Evolutionary conservation across 352 stramenopile genomes (phyloP).

Genomic region (Albugo candida): DNA sequence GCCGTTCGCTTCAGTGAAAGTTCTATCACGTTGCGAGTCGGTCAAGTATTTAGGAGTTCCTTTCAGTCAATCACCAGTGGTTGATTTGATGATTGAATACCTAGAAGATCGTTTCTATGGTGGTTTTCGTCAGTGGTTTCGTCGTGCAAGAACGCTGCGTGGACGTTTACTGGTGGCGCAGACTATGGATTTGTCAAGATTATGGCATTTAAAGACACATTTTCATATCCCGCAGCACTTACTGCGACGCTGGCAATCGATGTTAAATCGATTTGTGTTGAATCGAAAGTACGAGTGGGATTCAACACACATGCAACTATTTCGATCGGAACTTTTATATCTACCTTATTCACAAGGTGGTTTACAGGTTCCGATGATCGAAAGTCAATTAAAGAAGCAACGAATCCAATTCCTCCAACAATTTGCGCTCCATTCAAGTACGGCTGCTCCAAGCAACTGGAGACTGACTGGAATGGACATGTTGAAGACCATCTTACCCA

Average conservation of each 20-base stretch:
- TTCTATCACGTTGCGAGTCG: slow-evolving; percentile 2
- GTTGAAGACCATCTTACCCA: slow-evolving; percentile 1
- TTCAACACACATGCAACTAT: slow-evolving; percentile 2
- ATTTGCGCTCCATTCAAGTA: background rate
- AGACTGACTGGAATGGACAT: background rate
- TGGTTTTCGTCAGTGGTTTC: slow-evolving; percentile 7
- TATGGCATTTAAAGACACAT: slow-evolving; percentile 5
- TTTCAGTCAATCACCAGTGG: slow-evolving; percentile 5
- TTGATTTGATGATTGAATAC: slow-evolving; percentile 2
- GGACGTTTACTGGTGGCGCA: slow-evolving; percentile 3
- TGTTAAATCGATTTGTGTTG: slow-evolving; percentile 7
- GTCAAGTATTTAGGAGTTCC: slow-evolving; percentile 7
- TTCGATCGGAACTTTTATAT: slow-evolving; percentile 4
- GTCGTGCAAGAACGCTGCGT: slow-evolving; percentile 3
- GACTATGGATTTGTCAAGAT: slow-evolving; percentile 4
- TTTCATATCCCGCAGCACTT: background rate
- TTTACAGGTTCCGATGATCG: slow-evolving; percentile 2
- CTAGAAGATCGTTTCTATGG: slow-evolving; percentile 8
- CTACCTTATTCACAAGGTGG: slow-evolving; percentile 2
- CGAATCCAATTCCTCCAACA: slow-evolving; percentile 2
- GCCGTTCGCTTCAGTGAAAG: slow-evolving; percentile 1
- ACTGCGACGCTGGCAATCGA: background rate
- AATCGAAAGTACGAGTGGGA: slow-evolving; percentile 5
- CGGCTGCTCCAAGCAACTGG: slow-evolving; percentile 1
- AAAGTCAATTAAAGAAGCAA: slow-evolving; percentile 5